phyloP scores from a whole-genome alignment of 176 grass and related monocot genomes.

The Luzula sylvatica region DNA sequence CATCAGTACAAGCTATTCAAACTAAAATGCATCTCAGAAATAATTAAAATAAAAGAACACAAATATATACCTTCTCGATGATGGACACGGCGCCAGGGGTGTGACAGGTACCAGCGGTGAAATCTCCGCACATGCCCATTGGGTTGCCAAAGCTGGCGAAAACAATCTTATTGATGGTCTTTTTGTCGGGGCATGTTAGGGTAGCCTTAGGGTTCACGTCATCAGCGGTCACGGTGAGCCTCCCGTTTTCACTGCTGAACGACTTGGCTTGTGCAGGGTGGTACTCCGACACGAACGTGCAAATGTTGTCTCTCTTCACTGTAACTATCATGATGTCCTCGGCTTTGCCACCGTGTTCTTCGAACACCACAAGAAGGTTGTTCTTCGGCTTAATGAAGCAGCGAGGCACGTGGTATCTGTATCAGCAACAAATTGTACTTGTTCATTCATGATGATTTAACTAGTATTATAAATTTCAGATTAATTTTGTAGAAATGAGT shows the following conservation, averaged over 20 bases:
- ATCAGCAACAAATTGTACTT: background rate
- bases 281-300: conserved; percentile 45
- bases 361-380: conserved; percentile 72
- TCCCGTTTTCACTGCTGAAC: conserved; percentile 33
- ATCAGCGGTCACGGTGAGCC: conserved; percentile 35
- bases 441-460: background rate
- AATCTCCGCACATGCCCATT: conserved; percentile 51
- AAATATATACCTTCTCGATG: conserved; percentile 58
- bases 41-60: background rate
- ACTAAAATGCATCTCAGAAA: background rate
- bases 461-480: background rate
- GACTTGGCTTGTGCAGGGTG: conserved; percentile 47
- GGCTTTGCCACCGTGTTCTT: conserved; percentile 71
- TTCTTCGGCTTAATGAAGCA: conserved; percentile 58
- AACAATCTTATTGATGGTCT: conserved; percentile 52
- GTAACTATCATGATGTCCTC: conserved; percentile 44
- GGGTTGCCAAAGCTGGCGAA: conserved; percentile 92
- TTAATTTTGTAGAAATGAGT: background rate
- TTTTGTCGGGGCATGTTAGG: conserved; percentile 40
- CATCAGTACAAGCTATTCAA: background rate
- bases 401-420: conserved; percentile 68
- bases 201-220: conserved; percentile 43
- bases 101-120: conserved; percentile 56
- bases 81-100: conserved; percentile 29
- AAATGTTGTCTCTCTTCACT: conserved; percentile 80